phyloP scores from a whole-genome alignment of 1,284 basidiomycete genomes.

The Calocybe gambosa region DNA sequence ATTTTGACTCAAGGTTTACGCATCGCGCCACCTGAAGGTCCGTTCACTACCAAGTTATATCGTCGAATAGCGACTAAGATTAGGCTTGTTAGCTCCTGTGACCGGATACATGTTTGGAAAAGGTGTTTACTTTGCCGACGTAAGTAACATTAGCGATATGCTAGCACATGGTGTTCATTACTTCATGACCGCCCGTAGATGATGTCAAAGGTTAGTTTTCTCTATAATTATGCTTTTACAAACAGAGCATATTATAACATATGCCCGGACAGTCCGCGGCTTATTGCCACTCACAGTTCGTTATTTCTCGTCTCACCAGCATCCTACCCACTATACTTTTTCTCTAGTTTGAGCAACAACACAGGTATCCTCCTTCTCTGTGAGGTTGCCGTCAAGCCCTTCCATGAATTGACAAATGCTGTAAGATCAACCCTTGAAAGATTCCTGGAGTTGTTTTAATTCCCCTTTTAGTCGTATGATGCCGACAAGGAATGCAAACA shows the following conservation, averaged over 20 bases:
- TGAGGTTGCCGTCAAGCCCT: slow-evolving; percentile 53
- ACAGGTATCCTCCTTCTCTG: slow-evolving; percentile 52
- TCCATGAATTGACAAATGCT: slow-evolving; percentile 41
- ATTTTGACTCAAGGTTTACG: slow-evolving; percentile 62
- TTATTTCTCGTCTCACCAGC: slow-evolving; percentile 5
- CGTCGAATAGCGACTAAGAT: background rate
- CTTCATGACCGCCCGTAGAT: slow-evolving; percentile 32
- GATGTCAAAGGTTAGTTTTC: slow-evolving; percentile 48
- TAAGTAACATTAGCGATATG: slow-evolving; percentile 24
- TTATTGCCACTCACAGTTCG: slow-evolving; percentile 51
- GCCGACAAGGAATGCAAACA: slow-evolving; percentile 45
- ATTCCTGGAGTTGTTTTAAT: background rate
- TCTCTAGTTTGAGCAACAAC: slow-evolving; percentile 40
- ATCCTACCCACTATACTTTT: background rate
- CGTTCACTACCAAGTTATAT: background rate
- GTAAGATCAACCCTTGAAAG: slow-evolving; percentile 17
- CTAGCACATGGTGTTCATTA: slow-evolving; percentile 8
- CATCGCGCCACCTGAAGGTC: slow-evolving; percentile 64
- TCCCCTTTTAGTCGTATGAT: slow-evolving; percentile 34
- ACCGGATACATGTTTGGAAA: slow-evolving; percentile 68
- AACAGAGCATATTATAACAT: slow-evolving; percentile 1
- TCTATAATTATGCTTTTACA: background rate
- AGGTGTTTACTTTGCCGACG: slow-evolving; percentile 65
- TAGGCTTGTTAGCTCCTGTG: slow-evolving; percentile 36
- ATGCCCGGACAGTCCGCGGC: slow-evolving; percentile 40